Percentiles rank a stretch among this genome's conserved stretches.
Conservation (phyloP, 2,329 filamentous ascomycete species). For the Fusarium sp. region DNA sequence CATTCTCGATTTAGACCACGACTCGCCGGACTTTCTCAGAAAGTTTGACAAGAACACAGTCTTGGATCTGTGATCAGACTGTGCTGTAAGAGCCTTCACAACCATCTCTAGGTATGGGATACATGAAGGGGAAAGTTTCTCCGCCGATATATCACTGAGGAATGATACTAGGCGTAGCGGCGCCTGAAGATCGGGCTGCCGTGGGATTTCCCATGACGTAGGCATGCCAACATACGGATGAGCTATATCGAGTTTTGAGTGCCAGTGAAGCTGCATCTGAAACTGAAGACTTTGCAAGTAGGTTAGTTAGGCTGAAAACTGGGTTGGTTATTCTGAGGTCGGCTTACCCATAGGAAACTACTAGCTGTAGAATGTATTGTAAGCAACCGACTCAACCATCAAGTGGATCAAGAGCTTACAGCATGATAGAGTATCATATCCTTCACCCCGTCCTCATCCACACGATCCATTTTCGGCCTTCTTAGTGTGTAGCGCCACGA, state of each 20-base stretch:
- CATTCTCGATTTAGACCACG: slow-evolving; percentile 32
- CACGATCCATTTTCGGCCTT: slow-evolving; percentile 25
- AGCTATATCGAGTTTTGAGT: slow-evolving; percentile 11
- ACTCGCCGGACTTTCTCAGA: slow-evolving; percentile 37
- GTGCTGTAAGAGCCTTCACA: slow-evolving; percentile 12
- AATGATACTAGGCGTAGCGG: slow-evolving; percentile 36
- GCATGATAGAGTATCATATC: slow-evolving; percentile 45
- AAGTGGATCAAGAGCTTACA: slow-evolving; percentile 26
- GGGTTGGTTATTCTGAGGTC: neutral
- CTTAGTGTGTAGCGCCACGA: slow-evolving; percentile 38
- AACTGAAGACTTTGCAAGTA: slow-evolving; percentile 35
- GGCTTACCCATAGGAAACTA: slow-evolving; percentile 42
- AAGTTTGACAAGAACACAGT: slow-evolving; percentile 26
- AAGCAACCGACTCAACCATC: slow-evolving; percentile 6
- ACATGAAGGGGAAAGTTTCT: slow-evolving; percentile 44
- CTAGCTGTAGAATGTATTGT: slow-evolving; percentile 27
- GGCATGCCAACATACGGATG: neutral
- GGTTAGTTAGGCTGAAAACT: neutral
- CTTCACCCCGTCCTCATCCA: slow-evolving; percentile 33
- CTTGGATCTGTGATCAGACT: slow-evolving; percentile 15
- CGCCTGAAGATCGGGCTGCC: slow-evolving; percentile 27
- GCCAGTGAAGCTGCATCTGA: slow-evolving; percentile 35
- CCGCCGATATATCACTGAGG: slow-evolving; percentile 32
- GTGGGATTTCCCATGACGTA: too few relatives aligned
- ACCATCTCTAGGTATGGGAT: slow-evolving; percentile 34